These are phyloP conservation scores for Termitomyces bulborhizus DNA, from an alignment of 768 basidiomycete genomes.

Conservation along the genomic window DNA sequence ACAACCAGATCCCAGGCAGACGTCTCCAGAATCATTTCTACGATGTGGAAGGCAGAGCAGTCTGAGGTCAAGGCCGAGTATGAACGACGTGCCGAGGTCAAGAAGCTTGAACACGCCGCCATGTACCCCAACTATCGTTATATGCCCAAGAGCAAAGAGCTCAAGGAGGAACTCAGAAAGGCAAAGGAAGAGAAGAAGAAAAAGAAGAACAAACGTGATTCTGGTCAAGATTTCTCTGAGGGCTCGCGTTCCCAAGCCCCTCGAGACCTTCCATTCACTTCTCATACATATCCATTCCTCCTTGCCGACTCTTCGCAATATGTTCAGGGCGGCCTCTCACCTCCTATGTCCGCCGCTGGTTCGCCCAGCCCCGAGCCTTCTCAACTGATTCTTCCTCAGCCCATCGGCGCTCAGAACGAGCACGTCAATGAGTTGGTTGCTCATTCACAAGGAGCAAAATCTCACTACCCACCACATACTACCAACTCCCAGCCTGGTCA, in stretches of 20 bases:
- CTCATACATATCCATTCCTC: constrained; percentile 14
- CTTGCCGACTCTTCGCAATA: constrained; percentile 21
- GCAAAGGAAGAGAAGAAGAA: constrained; percentile 28
- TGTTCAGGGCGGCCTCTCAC: constrained; percentile 40
- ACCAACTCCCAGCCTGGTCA: neutral
- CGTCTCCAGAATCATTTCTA: constrained; percentile 57
- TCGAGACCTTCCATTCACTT: constrained; percentile 7
- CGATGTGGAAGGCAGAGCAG: constrained; percentile 57
- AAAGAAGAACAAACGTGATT: constrained; percentile 4
- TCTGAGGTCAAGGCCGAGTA: constrained; percentile 41
- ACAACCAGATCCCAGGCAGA: constrained; percentile 47
- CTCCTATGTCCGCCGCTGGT: constrained; percentile 44
- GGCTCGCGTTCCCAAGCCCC: neutral
- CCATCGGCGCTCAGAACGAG: constrained; percentile 1
- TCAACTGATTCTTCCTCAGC: neutral
- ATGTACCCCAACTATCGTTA: constrained; percentile 55
- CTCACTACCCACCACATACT: constrained; percentile 7
- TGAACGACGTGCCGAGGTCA: constrained; percentile 47
- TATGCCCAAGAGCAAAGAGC: constrained; percentile 47
- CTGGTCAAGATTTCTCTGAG: neutral
- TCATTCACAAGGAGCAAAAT: neutral
- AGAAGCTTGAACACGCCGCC: constrained; percentile 43
- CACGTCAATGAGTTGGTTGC: neutral
- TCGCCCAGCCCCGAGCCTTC: constrained; percentile 32
- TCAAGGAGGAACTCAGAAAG: constrained; percentile 31